Conservation (phyloP, 2,329 filamentous ascomycete genomes). For the Calonectria fujianensis region DNA sequence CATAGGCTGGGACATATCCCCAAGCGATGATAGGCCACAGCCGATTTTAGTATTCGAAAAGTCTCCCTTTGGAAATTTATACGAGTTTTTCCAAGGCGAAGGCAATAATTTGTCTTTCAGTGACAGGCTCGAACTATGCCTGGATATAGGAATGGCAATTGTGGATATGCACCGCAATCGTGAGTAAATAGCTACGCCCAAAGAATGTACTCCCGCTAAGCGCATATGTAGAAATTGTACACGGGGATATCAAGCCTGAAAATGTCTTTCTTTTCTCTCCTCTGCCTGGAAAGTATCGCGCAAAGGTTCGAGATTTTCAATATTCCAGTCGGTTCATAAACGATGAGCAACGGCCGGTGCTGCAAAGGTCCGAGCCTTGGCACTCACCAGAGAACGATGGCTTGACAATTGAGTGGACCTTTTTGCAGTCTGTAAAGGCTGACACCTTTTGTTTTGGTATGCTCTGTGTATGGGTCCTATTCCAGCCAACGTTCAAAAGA, state of each 20-base stretch:
- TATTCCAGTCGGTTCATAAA: background rate
- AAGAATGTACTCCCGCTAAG: no score
- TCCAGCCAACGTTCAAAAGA: background rate
- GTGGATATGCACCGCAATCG: conserved; percentile 17
- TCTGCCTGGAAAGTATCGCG: background rate
- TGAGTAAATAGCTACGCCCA: background rate
- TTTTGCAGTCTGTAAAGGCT: background rate
- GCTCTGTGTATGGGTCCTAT: background rate
- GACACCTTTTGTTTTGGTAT: background rate
- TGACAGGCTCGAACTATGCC: background rate
- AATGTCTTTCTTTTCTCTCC: background rate
- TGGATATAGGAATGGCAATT: background rate
- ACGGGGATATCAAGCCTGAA: background rate
- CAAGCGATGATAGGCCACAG: background rate
- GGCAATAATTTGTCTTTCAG: background rate
- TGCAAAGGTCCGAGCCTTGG: conserved; percentile 1
- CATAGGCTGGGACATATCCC: conserved; percentile 6
- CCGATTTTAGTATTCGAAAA: background rate
- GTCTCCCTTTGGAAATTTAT: background rate
- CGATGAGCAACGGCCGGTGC: background rate
- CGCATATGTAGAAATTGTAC: background rate
- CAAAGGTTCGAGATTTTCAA: background rate
- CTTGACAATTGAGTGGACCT: background rate
- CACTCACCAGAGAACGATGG: background rate
- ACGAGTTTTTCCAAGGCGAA: background rate